Evolutionary conservation across 2,329 filamentous ascomycete species (phyloP).

Genomic region (Dothiorella sarmentorum): DNA sequence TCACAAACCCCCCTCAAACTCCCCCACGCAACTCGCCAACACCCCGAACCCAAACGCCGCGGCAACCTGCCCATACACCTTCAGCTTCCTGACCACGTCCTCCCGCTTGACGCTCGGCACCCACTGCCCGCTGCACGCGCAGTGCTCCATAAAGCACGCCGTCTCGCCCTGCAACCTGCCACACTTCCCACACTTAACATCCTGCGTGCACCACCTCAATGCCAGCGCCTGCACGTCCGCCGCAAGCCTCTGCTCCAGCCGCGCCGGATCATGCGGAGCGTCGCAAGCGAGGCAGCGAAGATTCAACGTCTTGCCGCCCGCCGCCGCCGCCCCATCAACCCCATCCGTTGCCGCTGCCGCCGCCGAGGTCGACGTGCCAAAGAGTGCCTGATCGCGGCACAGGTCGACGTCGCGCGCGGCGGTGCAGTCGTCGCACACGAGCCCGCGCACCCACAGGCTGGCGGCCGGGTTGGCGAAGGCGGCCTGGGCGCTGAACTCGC

Average conservation of each 20-base stretch:
- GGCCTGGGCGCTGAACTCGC: slow-evolving; percentile 88
- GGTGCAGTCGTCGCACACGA: slow-evolving; percentile 89
- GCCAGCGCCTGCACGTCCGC: slow-evolving; percentile 70
- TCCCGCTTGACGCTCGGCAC: slow-evolving; percentile 64
- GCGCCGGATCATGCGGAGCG: slow-evolving; percentile 70
- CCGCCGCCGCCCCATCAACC: slow-evolving; percentile 16
- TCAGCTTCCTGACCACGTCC: slow-evolving; percentile 63
- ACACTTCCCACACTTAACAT: slow-evolving; percentile 79
- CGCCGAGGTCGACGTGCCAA: slow-evolving; percentile 45
- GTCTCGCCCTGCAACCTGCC: slow-evolving; percentile 59
- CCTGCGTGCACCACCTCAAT: slow-evolving; percentile 82
- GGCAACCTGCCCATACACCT: slow-evolving; percentile 71
- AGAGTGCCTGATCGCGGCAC: slow-evolving; percentile 80
- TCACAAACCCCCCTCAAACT: slow-evolving; percentile 50
- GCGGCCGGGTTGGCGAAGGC: slow-evolving; percentile 82
- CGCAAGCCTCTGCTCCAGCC: slow-evolving; percentile 80
- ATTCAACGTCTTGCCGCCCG: slow-evolving; percentile 19
- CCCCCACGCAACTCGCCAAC: slow-evolving; percentile 70
- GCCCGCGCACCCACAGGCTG: slow-evolving; percentile 66
- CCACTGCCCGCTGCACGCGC: slow-evolving; percentile 88
- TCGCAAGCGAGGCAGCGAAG: slow-evolving; percentile 68
- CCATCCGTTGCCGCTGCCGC: too few species aligned
- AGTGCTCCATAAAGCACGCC: slow-evolving; percentile 93
- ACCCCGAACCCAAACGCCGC: slow-evolving; percentile 77
- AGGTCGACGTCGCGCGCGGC: slow-evolving; percentile 85